Evolutionary conservation across 2,329 filamentous ascomycete genomes (phyloP).

Genomic region (Botrytis galanthina): DNA sequence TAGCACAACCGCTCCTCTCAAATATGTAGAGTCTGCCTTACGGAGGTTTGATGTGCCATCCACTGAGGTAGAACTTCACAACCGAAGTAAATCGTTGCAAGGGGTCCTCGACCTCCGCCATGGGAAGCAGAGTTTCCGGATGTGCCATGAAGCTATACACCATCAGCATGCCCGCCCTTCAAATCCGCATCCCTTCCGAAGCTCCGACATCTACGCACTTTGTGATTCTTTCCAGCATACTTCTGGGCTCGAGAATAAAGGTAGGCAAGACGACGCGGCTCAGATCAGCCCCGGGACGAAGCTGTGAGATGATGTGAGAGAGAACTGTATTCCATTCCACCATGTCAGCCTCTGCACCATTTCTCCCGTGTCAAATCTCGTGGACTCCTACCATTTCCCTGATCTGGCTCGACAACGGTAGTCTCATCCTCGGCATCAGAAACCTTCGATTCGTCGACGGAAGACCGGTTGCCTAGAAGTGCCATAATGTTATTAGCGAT

Average conservation of each 20-base stretch:
- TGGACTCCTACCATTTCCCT: conserved; percentile 76
- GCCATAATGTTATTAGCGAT: conserved; percentile 10
- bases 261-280: conserved; percentile 93
- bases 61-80: conserved; percentile 96
- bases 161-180: conserved; percentile 24
- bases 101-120: conserved; percentile 85
- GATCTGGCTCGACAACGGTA: conserved; percentile 81
- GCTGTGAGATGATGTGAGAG: conserved; percentile 93
- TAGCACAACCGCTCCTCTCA: not conserved
- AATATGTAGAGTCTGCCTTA: conserved; percentile 46
- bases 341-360: conserved; percentile 25
- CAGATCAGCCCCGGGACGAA: conserved; percentile 91
- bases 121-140: conserved; percentile 88
- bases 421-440: conserved; percentile 65
- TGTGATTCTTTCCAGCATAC: conserved; percentile 97
- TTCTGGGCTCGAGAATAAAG: conserved; percentile 95
- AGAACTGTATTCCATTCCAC: conserved; percentile 62
- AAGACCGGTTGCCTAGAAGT: conserved; percentile 43
- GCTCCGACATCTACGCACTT: conserved; percentile 62
- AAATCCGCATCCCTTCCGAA: not conserved
- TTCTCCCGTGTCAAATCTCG: not conserved
- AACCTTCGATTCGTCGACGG: conserved; percentile 35
- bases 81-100: conserved; percentile 88
- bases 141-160: conserved; percentile 91
- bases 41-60: conserved; percentile 98